phyloP scores from a whole-genome alignment of 768 basidiomycete species.

The Macrocybe gigantea region DNA sequence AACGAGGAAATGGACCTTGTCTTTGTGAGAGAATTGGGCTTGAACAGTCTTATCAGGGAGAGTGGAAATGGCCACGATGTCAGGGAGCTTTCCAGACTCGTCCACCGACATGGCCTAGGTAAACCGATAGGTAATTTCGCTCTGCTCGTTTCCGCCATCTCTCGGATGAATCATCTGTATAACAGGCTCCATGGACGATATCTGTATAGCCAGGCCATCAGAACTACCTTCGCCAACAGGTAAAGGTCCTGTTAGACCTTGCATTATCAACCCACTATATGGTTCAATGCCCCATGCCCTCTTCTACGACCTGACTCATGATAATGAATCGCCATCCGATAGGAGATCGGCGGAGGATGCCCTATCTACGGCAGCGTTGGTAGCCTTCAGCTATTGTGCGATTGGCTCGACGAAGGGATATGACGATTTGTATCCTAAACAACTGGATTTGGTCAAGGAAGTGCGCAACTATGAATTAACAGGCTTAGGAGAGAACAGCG shows the following conservation, averaged over 20 bases:
- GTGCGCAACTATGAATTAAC: conserved; percentile 73
- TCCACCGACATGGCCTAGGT: conserved; percentile 87
- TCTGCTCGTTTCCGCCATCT: neutral
- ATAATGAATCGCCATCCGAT: conserved; percentile 88
- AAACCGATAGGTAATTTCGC: conserved; percentile 77
- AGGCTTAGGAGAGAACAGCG: conserved; percentile 47
- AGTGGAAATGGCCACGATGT: conserved; percentile 89
- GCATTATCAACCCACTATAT: conserved; percentile 71
- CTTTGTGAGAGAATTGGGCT: conserved; percentile 87
- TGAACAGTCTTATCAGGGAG: conserved; percentile 93
- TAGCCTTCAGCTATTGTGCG: conserved; percentile 83
- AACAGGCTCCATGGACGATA: conserved; percentile 90
- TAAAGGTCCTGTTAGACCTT: conserved; percentile 70
- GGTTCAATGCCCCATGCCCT: conserved; percentile 91
- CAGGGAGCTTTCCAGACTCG: conserved; percentile 83
- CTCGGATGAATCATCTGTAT: neutral
- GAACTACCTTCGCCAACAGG: conserved; percentile 80
- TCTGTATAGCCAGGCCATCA: conserved; percentile 71
- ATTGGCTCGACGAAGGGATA: conserved; percentile 95
- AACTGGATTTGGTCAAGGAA: conserved; percentile 87
- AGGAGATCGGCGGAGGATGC: conserved; percentile 94
- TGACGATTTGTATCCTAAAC: conserved; percentile 93
- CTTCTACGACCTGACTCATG: conserved; percentile 94
- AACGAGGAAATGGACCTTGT: conserved; percentile 88
- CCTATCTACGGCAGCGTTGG: conserved; percentile 90